Evolutionary conservation across 2,329 filamentous ascomycete genomes (phyloP), one percentile per base, ranked within the genome.

Genomic region (Ophiostoma sp.): DNA sequence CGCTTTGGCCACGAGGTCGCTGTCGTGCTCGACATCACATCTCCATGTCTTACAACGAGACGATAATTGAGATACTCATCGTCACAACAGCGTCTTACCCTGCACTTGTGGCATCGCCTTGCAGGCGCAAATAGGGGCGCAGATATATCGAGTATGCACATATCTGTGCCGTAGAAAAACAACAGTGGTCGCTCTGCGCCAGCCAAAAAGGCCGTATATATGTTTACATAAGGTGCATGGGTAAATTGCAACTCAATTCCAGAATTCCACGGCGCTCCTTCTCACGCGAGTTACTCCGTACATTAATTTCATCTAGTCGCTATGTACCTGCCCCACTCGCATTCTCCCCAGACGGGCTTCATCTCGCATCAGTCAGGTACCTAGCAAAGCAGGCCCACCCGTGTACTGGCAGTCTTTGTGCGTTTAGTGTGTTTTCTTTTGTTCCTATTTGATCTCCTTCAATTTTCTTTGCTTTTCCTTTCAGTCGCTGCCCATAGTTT

Each of bases 341-440:
- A 66, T 68, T 62, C 70, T 66, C 72, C 71, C 68, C 69, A 71
- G 69, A 65, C 69, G 65, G 69, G 71, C 65, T 72, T 74, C 70
- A 72, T 71, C 70, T 71, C 68, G 27, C 55, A 60, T 66, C 67
- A 69, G 69, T 65, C 69, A 74, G 73, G 75, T 77, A 76, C 76
- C 70, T 77, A 66, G 63, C 66, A 67, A 47, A 38, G 18, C 18
- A 18, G 9, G 27, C 5, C 55, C 55, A 60, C 55, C 14, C 14
- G 38, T 42, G 11, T 63, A n/a, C 12, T 52, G 16, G 16, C 14
- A 27, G 36, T 27, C 36, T n/a, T 8, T 7, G 52, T 18, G 27
- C 27, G 27, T 27, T 27, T 27, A 27, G 27, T 27, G 27, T 27
- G 27, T 27, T 27, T 3, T 55, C 11, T 2, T 11, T 4, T 27